These are phyloP conservation scores for Neofusicoccum laricinum DNA, from an alignment of 2,329 filamentous ascomycete genomes.

Conservation along the genomic window DNA sequence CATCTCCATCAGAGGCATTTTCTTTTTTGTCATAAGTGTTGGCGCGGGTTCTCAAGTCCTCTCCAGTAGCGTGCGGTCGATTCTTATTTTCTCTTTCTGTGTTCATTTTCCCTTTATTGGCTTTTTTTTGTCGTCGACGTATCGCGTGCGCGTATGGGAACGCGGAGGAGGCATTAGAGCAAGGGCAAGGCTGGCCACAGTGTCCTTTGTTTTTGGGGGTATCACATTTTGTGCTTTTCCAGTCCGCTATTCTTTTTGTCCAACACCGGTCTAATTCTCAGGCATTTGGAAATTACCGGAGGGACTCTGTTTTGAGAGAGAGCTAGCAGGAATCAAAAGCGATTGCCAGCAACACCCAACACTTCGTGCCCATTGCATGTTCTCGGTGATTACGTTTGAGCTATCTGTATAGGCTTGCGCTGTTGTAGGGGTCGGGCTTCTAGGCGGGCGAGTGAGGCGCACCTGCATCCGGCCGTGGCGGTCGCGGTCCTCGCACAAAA, in stretches of 20 bases:
- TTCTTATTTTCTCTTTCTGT: conserved; percentile 7
- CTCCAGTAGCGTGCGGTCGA: background rate
- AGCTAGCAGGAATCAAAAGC: conserved; percentile 10
- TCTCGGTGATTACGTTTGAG: background rate
- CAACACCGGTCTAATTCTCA: conserved; percentile 11
- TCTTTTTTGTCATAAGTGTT: conserved; percentile 1
- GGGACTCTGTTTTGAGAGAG: conserved; percentile 6
- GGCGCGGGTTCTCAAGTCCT: conserved; percentile 1
- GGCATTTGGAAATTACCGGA: conserved; percentile 13
- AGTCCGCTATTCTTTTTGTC: background rate
- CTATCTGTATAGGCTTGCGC: background rate
- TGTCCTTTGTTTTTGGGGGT: conserved; percentile 12
- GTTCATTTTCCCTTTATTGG: background rate
- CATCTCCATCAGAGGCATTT: background rate
- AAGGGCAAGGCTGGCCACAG: conserved; percentile 16
- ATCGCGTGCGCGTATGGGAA: conserved; percentile 8
- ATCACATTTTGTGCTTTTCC: conserved; percentile 8
- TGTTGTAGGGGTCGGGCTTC: background rate
- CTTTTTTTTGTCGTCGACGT: background rate
- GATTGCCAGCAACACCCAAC: conserved; percentile 1
- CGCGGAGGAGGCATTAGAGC: conserved; percentile 13
- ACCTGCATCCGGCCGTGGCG: background rate
- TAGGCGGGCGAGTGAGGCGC: background rate
- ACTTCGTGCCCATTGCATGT: background rate
- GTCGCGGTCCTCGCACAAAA: background rate